Percentiles rank a stretch among this genome's conserved stretches.
Evolutionary conservation across 2,329 filamentous ascomycete species (phyloP).

Genomic region (Harringtonia aguacate): DNA sequence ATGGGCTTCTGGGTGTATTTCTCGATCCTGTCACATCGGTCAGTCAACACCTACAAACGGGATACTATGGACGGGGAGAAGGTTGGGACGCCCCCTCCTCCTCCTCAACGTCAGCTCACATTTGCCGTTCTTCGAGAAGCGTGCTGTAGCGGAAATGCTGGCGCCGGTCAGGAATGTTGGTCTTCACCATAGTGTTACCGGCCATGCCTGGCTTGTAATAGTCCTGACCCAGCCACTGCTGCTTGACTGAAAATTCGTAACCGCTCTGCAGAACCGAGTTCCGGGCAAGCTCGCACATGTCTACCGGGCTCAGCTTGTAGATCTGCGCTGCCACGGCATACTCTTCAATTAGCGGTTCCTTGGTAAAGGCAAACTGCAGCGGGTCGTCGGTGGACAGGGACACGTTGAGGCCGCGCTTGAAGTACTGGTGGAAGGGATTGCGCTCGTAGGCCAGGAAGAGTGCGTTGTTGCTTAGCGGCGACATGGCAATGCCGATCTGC

Average conservation of each 20-base stretch:
- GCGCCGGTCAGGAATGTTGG: constrained; percentile 87
- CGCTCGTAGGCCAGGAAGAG: constrained; percentile 93
- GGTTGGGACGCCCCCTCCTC: no score
- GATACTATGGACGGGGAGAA: not conserved
- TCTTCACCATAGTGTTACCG: constrained; percentile 91
- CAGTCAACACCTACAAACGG: constrained; percentile 2
- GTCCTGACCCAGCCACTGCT: constrained; percentile 77
- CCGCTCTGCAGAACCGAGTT: constrained; percentile 93
- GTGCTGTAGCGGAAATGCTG: constrained; percentile 87
- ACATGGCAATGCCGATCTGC: constrained; percentile 98
- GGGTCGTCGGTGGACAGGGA: constrained; percentile 95
- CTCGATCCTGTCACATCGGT: constrained; percentile 29
- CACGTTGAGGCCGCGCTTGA: constrained; percentile 87
- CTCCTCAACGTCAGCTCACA: no score
- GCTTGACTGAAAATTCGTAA: constrained; percentile 81
- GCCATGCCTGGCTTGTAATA: constrained; percentile 68
- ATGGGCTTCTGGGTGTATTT: constrained; percentile 25
- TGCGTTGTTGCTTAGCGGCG: constrained; percentile 95
- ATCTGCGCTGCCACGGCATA: constrained; percentile 98
- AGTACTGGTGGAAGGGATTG: constrained; percentile 93
- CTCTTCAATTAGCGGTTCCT: constrained; percentile 94
- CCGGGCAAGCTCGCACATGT: constrained; percentile 97
- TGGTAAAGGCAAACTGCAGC: constrained; percentile 95
- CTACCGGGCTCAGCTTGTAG: constrained; percentile 91
- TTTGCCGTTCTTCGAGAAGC: constrained; percentile 67